phyloP scores from a whole-genome alignment of 495 filamentous ascomycete genomes.

The Aspergillus bridgeri region DNA sequence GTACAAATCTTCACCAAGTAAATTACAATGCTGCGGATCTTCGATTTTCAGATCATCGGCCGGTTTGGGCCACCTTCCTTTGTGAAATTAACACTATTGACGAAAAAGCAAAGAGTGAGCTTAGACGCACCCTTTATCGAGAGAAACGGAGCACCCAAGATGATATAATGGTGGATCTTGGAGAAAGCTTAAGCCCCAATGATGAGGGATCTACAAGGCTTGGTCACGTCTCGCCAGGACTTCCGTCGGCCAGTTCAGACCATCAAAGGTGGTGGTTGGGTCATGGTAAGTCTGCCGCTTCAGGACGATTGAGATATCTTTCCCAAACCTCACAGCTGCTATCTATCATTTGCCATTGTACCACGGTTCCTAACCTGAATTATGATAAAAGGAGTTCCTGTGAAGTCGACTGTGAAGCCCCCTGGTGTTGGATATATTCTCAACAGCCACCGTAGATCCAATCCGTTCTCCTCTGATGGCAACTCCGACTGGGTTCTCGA shows the following conservation, averaged over 20 bases:
- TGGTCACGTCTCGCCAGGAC: constrained; percentile 69
- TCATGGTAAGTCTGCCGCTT: constrained; percentile 48
- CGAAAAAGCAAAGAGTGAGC: constrained; percentile 62
- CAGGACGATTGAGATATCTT: not conserved
- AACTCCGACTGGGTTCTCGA: constrained; percentile 71
- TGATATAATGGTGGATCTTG: constrained; percentile 28
- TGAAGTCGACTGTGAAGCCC: constrained; percentile 65
- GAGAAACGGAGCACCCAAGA: constrained; percentile 60
- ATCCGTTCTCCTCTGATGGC: constrained; percentile 69
- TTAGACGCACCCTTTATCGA: constrained; percentile 69
- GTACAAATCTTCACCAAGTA: constrained; percentile 74
- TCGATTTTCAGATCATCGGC: constrained; percentile 88
- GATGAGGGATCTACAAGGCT: constrained; percentile 73
- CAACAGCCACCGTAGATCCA: constrained; percentile 71
- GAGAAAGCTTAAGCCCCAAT: constrained; percentile 55
- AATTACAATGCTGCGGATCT: constrained; percentile 76
- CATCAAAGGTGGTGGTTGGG: constrained; percentile 93
- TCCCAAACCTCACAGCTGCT: not conserved
- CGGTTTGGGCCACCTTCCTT: constrained; percentile 84
- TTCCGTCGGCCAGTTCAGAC: constrained; percentile 90
- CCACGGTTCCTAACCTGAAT: constrained; percentile 10
- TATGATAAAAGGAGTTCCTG: constrained; percentile 56
- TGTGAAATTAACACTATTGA: constrained; percentile 78
- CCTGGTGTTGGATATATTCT: constrained; percentile 57
- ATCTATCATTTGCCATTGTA: not conserved